A percentile compares a stretch with the other conserved stretches of the same genome.
phyloP scores from a whole-genome alignment of 495 filamentous ascomycete genomes.

The Cercophora newfieldiana region DNA sequence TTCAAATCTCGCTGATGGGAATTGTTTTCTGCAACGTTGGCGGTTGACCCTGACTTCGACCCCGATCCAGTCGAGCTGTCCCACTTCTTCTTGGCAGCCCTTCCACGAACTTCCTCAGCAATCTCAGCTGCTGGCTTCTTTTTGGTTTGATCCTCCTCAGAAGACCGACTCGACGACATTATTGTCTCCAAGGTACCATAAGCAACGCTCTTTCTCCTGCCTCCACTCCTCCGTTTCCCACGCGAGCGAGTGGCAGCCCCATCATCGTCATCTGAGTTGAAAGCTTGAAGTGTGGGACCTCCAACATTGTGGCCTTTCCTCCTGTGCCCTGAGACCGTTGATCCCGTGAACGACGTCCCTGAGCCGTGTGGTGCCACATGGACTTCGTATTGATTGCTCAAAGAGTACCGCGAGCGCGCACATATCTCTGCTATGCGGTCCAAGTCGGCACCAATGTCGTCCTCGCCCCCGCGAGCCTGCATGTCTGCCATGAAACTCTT shows the following conservation, averaged over 20 bases:
- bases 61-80: conserved; percentile 26
- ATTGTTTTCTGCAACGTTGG: conserved; percentile 19
- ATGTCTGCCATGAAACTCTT: conserved; percentile 57
- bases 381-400: conserved; percentile 62
- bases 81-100: conserved; percentile 35
- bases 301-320: conserved; percentile 24
- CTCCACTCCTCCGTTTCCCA: conserved; percentile 31
- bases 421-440: conserved; percentile 62
- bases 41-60: conserved; percentile 23
- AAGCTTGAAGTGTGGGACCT: conserved; percentile 51
- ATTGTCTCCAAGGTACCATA: conserved; percentile 58
- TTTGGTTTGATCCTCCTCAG: conserved; percentile 51
- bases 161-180: conserved; percentile 57
- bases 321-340: conserved; percentile 19
- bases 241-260: conserved; percentile 18
- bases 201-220: conserved; percentile 46
- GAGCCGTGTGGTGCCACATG: conserved; percentile 57
- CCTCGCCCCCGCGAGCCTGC: conserved; percentile 28
- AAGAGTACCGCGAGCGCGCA: conserved; percentile 53
- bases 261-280: conserved; percentile 51
- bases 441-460: conserved; percentile 48
- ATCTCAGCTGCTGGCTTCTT: conserved; percentile 54
- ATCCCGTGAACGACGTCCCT: conserved; percentile 39
- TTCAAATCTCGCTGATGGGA: conserved; percentile 20
- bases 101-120: conserved; percentile 49